Evolutionary conservation across 352 stramenopile species (phyloP).

Genomic region (Pythium folliculosum): DNA sequence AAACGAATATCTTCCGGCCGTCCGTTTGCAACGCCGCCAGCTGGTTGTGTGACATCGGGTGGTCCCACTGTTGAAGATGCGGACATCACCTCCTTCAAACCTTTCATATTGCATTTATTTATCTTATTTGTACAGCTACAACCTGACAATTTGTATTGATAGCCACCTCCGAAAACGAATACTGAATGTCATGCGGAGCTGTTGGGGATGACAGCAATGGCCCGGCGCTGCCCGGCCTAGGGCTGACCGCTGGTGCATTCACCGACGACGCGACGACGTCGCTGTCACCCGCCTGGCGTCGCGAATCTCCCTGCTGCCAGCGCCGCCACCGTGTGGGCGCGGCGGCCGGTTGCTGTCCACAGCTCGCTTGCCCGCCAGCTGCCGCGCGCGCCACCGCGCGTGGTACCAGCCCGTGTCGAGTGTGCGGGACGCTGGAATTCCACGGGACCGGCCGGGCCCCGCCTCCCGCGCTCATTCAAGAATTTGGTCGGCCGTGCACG

Average conservation of each 20-base stretch:
- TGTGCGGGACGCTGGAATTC: not conserved
- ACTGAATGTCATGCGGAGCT: not conserved
- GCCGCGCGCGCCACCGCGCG: not conserved
- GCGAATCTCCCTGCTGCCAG: not conserved
- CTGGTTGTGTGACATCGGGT: not conserved
- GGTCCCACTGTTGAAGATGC: conserved; percentile 4
- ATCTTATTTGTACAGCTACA: not conserved
- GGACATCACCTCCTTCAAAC: conserved; percentile 4
- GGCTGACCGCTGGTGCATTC: conserved; percentile 10
- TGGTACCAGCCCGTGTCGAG: not conserved
- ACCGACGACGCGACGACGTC: conserved; percentile 8
- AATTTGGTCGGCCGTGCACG: conserved; percentile 11
- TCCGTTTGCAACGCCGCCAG: conserved; percentile 10
- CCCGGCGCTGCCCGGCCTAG: not conserved
- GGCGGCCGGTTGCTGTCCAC: not conserved
- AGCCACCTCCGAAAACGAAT: not conserved
- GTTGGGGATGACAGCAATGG: not conserved
- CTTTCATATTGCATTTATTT: conserved; percentile 2
- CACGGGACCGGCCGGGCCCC: not conserved
- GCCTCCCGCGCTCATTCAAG: conserved; percentile 5
- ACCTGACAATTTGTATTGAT: too few relatives aligned
- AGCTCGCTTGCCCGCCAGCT: not conserved
- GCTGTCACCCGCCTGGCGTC: not conserved
- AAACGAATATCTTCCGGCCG: not conserved
- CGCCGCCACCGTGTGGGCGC: not conserved